phyloP scores from a whole-genome alignment of 169 alveolate species.

The Plasmodium fragile region DNA sequence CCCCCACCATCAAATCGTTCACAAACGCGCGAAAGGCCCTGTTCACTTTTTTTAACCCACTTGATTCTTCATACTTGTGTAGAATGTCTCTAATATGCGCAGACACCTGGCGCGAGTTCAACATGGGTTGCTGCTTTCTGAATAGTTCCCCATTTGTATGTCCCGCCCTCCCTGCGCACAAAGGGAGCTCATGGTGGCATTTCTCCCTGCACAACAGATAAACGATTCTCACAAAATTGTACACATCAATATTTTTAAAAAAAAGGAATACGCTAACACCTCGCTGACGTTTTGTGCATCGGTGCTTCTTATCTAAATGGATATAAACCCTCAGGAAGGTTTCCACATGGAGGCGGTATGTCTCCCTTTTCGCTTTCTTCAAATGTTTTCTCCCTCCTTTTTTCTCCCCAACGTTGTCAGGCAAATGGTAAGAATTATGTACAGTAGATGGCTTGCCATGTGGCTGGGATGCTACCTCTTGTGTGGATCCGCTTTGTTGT shows the following conservation, averaged over 20 bases:
- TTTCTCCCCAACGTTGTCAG: background rate
- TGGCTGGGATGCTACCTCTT: background rate
- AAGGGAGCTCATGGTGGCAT: background rate
- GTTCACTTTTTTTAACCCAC: background rate
- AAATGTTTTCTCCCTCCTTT: background rate
- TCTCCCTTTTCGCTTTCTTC: background rate
- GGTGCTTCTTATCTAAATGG: background rate
- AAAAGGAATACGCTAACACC: background rate
- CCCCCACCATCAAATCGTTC: background rate
- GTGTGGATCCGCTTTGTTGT: background rate
- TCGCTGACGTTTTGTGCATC: background rate
- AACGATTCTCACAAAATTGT: constrained; percentile 10
- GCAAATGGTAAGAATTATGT: background rate
- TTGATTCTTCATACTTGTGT: background rate
- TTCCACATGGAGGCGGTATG: background rate
- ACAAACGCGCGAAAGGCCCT: background rate
- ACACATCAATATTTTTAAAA: constrained; percentile 28
- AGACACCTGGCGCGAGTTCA: background rate
- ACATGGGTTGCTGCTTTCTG: background rate
- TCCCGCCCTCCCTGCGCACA: background rate
- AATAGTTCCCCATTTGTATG: background rate
- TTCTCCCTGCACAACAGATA: constrained; percentile 36
- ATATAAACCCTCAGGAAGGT: background rate
- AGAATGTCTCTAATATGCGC: background rate
- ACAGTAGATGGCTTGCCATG: background rate